phyloP scores from a whole-genome alignment of 768 basidiomycete species.

The Podaxis sp. region DNA sequence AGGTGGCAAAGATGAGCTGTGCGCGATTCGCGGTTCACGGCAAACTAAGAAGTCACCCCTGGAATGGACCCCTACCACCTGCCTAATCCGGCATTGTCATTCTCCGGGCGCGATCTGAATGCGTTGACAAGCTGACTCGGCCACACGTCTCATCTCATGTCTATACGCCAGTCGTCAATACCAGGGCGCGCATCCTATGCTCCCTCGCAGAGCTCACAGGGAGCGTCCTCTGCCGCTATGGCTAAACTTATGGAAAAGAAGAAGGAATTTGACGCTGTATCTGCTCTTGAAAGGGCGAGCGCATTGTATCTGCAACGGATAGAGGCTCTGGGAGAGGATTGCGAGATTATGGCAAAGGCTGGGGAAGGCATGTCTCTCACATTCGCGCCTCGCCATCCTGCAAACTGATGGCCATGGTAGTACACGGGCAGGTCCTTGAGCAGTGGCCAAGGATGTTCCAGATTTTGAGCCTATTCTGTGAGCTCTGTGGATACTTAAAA shows the following conservation, averaged over 20 bases:
- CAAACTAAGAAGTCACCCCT: not conserved
- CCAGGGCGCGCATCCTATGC: conserved; percentile 51
- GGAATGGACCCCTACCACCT: not conserved
- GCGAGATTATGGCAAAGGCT: conserved; percentile 75
- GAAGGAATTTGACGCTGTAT: conserved; percentile 76
- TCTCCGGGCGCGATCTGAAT: not conserved
- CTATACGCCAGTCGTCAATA: conserved; percentile 59
- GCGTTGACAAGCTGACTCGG: conserved; percentile 12
- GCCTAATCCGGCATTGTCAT: conserved; percentile 13
- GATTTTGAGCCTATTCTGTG: conserved; percentile 69
- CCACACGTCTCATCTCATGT: conserved; percentile 4
- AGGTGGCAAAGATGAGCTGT: not conserved
- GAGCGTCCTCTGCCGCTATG: conserved; percentile 45
- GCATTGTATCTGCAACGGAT: conserved; percentile 65
- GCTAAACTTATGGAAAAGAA: conserved; percentile 73
- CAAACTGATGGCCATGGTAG: conserved; percentile 31
- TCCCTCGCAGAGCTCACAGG: conserved; percentile 34
- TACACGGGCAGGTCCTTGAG: conserved; percentile 73
- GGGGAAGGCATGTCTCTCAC: conserved; percentile 52
- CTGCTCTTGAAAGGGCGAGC: conserved; percentile 67
- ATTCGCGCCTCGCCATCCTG: not conserved
- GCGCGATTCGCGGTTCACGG: conserved; percentile 13
- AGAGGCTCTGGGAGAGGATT: conserved; percentile 68
- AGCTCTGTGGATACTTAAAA: not conserved
- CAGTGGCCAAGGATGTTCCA: conserved; percentile 87